Percentiles rank a stretch among this genome's conserved stretches.
Conservation (phyloP, 139 green algal species). For the Zygnema circumcarinatum region DNA sequence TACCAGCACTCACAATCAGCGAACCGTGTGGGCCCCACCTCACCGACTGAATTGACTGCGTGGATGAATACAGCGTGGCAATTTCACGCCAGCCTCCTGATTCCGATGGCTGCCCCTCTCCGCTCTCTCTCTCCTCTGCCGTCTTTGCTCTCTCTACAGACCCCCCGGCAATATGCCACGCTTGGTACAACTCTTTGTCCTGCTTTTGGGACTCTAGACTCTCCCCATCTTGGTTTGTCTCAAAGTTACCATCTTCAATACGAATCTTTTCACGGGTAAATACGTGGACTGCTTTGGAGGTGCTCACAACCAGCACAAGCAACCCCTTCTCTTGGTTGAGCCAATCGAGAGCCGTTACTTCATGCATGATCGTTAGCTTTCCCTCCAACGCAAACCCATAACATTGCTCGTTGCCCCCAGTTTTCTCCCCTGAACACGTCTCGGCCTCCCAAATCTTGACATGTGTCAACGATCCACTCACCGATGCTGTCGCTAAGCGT, state of each 20-base stretch:
- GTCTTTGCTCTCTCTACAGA: not conserved
- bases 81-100: not conserved
- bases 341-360: slow-evolving; percentile 1
- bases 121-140: not conserved
- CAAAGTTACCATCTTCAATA: not conserved
- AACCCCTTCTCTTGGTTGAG: not conserved
- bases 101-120: not conserved
- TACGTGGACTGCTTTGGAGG: not conserved
- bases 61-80: not conserved
- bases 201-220: not conserved
- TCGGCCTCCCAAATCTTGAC: not conserved
- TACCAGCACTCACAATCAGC: not conserved
- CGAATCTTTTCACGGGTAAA: not conserved
- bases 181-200: not conserved
- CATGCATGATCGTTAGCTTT: too few relatives aligned
- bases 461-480: not conserved
- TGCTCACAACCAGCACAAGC: not conserved
- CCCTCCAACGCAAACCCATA: not conserved
- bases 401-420: not conserved
- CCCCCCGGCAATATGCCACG: not conserved
- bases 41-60: not conserved
- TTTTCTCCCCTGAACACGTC: not conserved
- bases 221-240: not conserved
- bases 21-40: not conserved
- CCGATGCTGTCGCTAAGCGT: not conserved